These are phyloP conservation scores for Calamus simplicifolius DNA, from an alignment of 176 grass and related monocot species.

Conservation along the genomic window DNA sequence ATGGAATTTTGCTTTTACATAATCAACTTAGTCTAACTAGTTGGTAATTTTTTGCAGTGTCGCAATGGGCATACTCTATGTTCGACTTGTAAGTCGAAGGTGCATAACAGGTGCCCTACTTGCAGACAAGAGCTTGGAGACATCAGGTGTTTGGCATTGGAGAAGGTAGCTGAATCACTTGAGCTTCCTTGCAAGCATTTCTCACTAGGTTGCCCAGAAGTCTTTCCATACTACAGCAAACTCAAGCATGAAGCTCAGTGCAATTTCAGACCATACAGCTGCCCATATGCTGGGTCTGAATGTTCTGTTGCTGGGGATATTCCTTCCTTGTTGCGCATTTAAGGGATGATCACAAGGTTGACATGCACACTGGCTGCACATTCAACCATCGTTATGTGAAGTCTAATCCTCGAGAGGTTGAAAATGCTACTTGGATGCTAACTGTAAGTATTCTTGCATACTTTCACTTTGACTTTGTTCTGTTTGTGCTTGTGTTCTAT, in stretches of 20 bases:
- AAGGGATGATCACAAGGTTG: constrained; percentile 86
- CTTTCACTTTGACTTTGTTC: too few relatives aligned
- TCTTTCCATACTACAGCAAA: constrained; percentile 86
- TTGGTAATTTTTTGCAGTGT: constrained; percentile 38
- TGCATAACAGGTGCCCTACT: constrained; percentile 85
- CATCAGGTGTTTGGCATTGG: constrained; percentile 90
- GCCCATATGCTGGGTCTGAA: constrained; percentile 79
- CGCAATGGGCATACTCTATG: constrained; percentile 90
- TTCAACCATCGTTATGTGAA: constrained; percentile 98
- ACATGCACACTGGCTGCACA: constrained; percentile 81
- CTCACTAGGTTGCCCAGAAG: constrained; percentile 61
- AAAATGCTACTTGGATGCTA: constrained; percentile 91
- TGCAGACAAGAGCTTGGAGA: constrained; percentile 86
- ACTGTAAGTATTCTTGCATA: constrained; percentile 32
- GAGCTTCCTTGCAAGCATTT: constrained; percentile 85
- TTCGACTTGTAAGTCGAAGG: constrained; percentile 76
- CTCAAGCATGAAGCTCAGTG: constrained; percentile 75
- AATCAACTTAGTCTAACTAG: too few relatives aligned
- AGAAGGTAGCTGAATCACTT: constrained; percentile 90
- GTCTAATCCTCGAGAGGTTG: constrained; percentile 59
- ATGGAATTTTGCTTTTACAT: too few relatives aligned
- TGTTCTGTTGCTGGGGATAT: constrained; percentile 58
- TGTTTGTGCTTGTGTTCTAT: background rate
- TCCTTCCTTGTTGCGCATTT: constrained; percentile 66
- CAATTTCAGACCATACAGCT: constrained; percentile 64